Evolutionary conservation across 2,329 filamentous ascomycete genomes (phyloP), one percentile per base, ranked within the genome.

Genomic region (Pseudofabraea citricarpa): DNA sequence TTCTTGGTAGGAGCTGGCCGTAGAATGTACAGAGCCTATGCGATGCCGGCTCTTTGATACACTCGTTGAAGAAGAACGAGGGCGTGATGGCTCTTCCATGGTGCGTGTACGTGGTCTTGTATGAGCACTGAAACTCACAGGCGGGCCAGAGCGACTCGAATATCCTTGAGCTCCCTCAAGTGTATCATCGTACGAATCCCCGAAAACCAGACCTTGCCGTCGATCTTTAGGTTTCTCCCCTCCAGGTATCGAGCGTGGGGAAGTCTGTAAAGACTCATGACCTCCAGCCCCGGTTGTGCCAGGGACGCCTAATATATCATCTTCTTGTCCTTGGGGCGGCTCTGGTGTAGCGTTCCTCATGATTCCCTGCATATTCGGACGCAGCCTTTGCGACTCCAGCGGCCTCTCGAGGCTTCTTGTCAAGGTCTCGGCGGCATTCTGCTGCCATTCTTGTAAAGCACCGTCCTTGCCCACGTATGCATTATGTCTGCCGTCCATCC

Each of bases 321-420:
- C 36, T 36, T 45, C 43, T 54, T 48, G 48, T 52, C 57, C 53
- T 52, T 57, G 56, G 54, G 46, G 33, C 32, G 64, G 65, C 33
- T 88, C 84, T 52, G 83, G 82, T 49, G 83, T 86, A 51, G 86
- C 80, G 44, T 81, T 69, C 50, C 83, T 79, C 56, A 83, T 77
- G 36, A 75, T 77, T 50, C 62, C 57, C 52, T 68, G 64, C 48
- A 56, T 52, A 56, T 47, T 56, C 53, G 46, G 55, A 47, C 48
- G 62, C 55, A 26, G 53, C 39, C 48, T 56, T 51, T 49, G 45
- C 35, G 40, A 45, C 37, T 61, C 59, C n/a, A 46, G 37, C 40
- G 53, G 52, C 36, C 48, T 51, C 4, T 54, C 54, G 41, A 60
- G 31, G 9, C 47, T 55, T 43, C 52, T 48, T 23, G 50, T 42